These are phyloP conservation scores for Termitomyces heimii DNA, from an alignment of 768 basidiomycete genomes.

Conservation along the genomic window DNA sequence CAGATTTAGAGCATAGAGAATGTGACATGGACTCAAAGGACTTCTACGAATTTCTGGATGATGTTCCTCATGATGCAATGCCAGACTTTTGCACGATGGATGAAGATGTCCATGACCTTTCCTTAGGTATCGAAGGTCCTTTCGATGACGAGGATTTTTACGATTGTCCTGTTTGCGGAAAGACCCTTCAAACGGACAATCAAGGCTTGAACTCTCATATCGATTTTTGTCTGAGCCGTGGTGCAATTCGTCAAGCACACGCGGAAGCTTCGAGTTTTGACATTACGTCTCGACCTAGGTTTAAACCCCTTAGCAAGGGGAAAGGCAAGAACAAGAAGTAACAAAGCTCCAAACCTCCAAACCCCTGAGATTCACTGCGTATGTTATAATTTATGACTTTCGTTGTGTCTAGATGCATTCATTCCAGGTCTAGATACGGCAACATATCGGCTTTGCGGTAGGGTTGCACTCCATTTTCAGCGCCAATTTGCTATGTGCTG, in stretches of 20 bases:
- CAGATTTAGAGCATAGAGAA: slow-evolving; percentile 21
- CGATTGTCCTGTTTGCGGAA: slow-evolving; percentile 69
- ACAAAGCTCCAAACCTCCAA: background rate
- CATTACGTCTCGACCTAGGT: background rate
- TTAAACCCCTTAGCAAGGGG: slow-evolving; percentile 6
- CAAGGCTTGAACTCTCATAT: slow-evolving; percentile 79
- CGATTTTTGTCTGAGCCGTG: slow-evolving; percentile 81
- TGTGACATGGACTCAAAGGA: slow-evolving; percentile 14
- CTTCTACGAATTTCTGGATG: slow-evolving; percentile 12
- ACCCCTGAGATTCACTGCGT: background rate
- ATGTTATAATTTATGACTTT: background rate
- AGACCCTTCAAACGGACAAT: slow-evolving; percentile 63
- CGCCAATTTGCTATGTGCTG: background rate
- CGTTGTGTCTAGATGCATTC: background rate
- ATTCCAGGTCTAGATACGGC: background rate
- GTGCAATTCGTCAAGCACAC: slow-evolving; percentile 71
- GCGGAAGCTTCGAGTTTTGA: slow-evolving; percentile 23
- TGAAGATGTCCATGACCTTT: slow-evolving; percentile 26
- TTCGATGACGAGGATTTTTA: slow-evolving; percentile 23
- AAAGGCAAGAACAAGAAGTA: slow-evolving; percentile 5
- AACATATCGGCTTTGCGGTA: background rate
- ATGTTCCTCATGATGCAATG: slow-evolving; percentile 32
- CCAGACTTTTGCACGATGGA: slow-evolving; percentile 50
- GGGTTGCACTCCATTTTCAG: background rate
- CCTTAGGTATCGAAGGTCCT: slow-evolving; percentile 15